A percentile compares a stretch with the other conserved stretches of the same genome.
These are phyloP conservation scores for Bolboschoenoplectus hybrid DNA, from an alignment of 202 grass and related monocot species.

Conservation along the genomic window DNA sequence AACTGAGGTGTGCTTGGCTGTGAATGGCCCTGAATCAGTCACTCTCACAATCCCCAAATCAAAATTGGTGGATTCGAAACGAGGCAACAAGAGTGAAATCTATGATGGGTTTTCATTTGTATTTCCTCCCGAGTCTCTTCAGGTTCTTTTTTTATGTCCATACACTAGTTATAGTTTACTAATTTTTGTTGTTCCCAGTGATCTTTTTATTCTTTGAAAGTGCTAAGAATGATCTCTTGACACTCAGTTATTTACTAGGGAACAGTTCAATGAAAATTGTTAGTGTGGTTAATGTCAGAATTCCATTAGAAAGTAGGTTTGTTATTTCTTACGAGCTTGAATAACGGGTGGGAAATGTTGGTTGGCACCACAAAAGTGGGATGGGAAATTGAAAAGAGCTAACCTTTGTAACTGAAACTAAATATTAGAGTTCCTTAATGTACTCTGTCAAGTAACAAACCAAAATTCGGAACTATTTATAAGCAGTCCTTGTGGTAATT, in stretches of 20 bases:
- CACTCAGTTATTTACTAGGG: background rate
- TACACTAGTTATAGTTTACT: background rate
- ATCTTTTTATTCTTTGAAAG: background rate
- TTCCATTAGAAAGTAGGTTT: background rate
- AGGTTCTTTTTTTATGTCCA: constrained; percentile 49
- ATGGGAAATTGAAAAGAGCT: background rate
- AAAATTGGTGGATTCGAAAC: constrained; percentile 56
- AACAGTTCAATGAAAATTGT: background rate
- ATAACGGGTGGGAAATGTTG: background rate
- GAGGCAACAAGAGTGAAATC: constrained; percentile 59
- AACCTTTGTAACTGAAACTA: background rate
- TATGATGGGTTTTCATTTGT: constrained; percentile 84
- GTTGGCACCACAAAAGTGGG: background rate
- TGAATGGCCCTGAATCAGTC: constrained; percentile 59
- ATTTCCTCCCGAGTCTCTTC: constrained; percentile 61
- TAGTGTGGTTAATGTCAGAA: background rate
- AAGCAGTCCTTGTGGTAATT: background rate
- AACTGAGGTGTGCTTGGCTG: constrained; percentile 57
- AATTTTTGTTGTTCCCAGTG: background rate
- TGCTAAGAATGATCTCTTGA: background rate
- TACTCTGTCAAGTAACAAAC: background rate
- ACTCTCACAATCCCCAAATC: constrained; percentile 66
- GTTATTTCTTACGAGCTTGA: background rate
- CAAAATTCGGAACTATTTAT: background rate
- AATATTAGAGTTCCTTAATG: background rate